Conservation (phyloP, 345 rosid genomes). For the Firmiana major region DNA sequence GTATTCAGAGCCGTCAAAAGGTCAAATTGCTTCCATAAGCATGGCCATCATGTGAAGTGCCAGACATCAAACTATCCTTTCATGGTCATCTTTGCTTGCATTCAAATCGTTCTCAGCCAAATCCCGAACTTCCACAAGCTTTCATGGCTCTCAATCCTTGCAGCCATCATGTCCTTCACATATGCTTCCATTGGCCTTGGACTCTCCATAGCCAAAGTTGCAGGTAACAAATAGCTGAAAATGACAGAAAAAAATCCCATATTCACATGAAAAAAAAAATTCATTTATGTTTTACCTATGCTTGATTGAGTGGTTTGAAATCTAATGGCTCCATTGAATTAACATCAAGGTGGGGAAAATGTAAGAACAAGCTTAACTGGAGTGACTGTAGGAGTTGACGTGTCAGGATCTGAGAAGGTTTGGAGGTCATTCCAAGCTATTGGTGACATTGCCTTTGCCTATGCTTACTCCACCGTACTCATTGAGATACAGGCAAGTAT, state of each 20-base stretch:
- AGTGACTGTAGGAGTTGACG: conserved; percentile 53
- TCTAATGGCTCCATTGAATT: neutral
- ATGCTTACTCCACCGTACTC: conserved; percentile 71
- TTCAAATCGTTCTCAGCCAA: conserved; percentile 74
- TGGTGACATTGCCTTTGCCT: conserved; percentile 88
- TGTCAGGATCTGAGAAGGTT: conserved; percentile 66
- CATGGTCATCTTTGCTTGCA: conserved; percentile 66
- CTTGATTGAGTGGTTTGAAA: neutral
- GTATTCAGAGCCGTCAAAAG: conserved; percentile 63
- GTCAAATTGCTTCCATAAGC: conserved; percentile 72
- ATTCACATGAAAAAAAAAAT: neutral
- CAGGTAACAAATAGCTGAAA: conserved; percentile 19
- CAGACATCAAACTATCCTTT: conserved; percentile 48
- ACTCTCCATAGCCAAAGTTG: conserved; percentile 63
- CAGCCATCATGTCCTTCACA: conserved; percentile 84
- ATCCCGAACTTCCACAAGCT: conserved; percentile 84
- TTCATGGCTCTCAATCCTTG: conserved; percentile 80
- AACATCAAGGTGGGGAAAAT: conserved; percentile 24
- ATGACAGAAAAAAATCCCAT: neutral
- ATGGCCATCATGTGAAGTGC: conserved; percentile 60
- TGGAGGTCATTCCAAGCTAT: conserved; percentile 76
- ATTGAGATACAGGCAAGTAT: conserved; percentile 72
- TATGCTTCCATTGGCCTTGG: conserved; percentile 75
- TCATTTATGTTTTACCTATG: neutral
- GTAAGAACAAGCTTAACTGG: conserved; percentile 56